Evolutionary conservation across 805 yeast genomes (phyloP).

Genomic region (Yamadazyma nakazawae): DNA sequence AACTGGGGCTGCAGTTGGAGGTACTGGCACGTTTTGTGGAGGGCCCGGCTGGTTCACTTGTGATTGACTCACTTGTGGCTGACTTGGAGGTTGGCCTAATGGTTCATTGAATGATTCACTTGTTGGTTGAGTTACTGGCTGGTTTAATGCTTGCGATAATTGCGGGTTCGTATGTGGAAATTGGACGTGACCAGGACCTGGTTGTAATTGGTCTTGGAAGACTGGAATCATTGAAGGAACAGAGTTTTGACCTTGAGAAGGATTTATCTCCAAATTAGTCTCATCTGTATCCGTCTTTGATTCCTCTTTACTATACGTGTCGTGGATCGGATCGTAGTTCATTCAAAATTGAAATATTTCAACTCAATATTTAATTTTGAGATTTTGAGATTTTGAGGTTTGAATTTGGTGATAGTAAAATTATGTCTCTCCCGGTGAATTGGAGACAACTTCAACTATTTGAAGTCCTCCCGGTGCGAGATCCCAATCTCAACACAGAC

Average conservation of each 20-base stretch:
- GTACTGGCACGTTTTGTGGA: neutral
- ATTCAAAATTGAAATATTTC: constrained; percentile 13
- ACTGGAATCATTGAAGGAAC: neutral
- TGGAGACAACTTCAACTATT: constrained; percentile 79
- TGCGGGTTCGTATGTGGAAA: neutral
- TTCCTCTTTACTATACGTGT: constrained; percentile 19
- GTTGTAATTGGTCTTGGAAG: neutral
- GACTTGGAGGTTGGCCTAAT: constrained; percentile 1
- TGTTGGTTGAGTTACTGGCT: too few species aligned
- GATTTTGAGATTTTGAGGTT: neutral
- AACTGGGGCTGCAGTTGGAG: neutral
- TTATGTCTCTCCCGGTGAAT: constrained; percentile 15
- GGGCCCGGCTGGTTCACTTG: neutral
- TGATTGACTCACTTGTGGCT: neutral
- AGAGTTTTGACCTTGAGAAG: neutral
- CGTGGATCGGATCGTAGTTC: constrained; percentile 46
- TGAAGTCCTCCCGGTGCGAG: constrained; percentile 78
- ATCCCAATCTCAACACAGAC: constrained; percentile 65
- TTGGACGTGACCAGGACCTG: neutral
- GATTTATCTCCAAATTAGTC: neutral
- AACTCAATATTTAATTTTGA: neutral
- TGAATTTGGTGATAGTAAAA: neutral
- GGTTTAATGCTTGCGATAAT: neutral
- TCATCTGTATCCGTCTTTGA: constrained; percentile 1
- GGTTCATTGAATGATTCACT: too few species aligned